These are phyloP conservation scores for Xerophyta viscosa DNA, from an alignment of 106 monocot genomes.

Conservation along the genomic window DNA sequence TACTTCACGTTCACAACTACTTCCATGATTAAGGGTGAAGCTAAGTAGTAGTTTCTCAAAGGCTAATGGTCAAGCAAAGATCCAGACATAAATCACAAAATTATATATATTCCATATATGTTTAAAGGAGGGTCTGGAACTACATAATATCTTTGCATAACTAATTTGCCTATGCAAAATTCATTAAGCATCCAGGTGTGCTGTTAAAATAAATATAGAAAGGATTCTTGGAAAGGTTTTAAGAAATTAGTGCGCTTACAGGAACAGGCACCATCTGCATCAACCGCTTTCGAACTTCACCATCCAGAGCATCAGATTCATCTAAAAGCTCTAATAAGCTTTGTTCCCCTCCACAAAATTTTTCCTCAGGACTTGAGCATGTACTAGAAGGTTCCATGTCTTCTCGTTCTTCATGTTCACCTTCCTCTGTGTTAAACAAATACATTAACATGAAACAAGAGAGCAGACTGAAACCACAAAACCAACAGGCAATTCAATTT, in stretches of 20 bases:
- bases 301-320: conserved; percentile 59
- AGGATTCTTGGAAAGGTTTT: background rate
- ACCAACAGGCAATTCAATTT: background rate
- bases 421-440: conserved; percentile 23
- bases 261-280: conserved; percentile 68
- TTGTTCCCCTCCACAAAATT: conserved; percentile 21
- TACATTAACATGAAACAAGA: background rate
- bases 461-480: too few species aligned
- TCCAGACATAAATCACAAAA: too few species aligned
- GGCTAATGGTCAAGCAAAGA: too few species aligned
- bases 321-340: conserved; percentile 44
- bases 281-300: conserved; percentile 84
- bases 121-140: too few species aligned
- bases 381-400: conserved; percentile 26
- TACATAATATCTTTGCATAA: too few species aligned
- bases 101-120: too few species aligned
- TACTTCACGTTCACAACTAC: too few species aligned
- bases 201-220: background rate
- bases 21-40: too few species aligned
- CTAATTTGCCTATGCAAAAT: too few species aligned
- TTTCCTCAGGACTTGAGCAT: conserved; percentile 50
- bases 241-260: conserved; percentile 34
- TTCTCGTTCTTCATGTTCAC: conserved; percentile 6
- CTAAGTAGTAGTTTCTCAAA: too few species aligned
- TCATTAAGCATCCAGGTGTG: too few species aligned